These are phyloP conservation scores for Hippophae rhamnoides DNA, from an alignment of 306 rosid genomes.

Conservation along the genomic window DNA sequence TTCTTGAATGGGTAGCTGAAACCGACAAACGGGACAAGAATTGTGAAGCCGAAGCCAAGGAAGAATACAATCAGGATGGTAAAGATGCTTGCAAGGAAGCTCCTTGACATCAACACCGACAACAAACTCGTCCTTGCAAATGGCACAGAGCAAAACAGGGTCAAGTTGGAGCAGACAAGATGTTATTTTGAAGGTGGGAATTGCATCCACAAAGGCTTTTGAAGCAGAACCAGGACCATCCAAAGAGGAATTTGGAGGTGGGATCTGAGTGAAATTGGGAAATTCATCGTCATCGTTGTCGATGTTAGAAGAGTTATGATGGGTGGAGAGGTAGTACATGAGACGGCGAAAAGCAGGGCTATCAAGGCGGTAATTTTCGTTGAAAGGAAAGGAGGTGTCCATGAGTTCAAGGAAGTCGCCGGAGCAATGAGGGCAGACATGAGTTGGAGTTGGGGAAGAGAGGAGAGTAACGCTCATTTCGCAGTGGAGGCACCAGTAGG, in stretches of 20 bases:
- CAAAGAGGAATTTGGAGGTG: conserved; percentile 1
- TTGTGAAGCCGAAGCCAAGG: conserved; percentile 64
- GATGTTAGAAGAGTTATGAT: conserved; percentile 6
- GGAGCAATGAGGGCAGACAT: conserved; percentile 60
- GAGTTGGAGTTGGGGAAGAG: conserved; percentile 21
- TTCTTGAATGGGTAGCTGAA: conserved; percentile 24
- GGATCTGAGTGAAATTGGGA: not conserved
- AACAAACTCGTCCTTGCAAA: conserved; percentile 50
- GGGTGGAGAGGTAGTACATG: conserved; percentile 27
- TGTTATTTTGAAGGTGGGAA: conserved; percentile 33
- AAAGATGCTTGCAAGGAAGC: conserved; percentile 68
- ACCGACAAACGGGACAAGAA: conserved; percentile 81
- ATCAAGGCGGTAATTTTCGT: conserved; percentile 23
- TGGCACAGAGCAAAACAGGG: conserved; percentile 47
- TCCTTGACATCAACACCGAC: conserved; percentile 41
- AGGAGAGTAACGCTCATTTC: conserved; percentile 69
- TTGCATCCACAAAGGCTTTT: conserved; percentile 19
- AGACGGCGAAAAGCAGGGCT: conserved; percentile 30
- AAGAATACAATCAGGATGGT: conserved; percentile 68
- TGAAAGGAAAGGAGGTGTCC: conserved; percentile 34
- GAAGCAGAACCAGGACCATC: conserved; percentile 8
- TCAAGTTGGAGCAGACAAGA: conserved; percentile 27
- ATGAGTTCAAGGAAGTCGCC: conserved; percentile 68
- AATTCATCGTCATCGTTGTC: conserved; percentile 6
- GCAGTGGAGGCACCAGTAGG: conserved; percentile 91